Evolutionary conservation across 2,329 filamentous ascomycete genomes (phyloP).

Genomic region (Ceratocystis albifundus): DNA sequence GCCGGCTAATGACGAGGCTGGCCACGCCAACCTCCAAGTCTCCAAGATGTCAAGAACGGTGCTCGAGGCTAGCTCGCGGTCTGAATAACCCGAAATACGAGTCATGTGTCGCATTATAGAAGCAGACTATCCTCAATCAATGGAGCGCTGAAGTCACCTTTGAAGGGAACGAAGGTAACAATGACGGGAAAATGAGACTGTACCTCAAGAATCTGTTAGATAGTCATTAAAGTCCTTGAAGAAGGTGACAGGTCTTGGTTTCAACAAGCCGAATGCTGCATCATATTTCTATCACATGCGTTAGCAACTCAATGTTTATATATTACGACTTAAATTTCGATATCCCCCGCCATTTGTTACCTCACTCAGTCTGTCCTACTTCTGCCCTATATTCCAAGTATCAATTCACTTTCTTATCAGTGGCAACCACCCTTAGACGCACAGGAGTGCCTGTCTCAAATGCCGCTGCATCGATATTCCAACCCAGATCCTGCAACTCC

Average conservation of each 20-base stretch:
- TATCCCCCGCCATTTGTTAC: too few species aligned
- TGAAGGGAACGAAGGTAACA: not conserved
- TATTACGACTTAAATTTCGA: too few species aligned
- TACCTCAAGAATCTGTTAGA: not conserved
- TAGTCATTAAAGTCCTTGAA: not conserved
- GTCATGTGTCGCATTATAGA: not conserved
- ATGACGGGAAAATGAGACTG: not conserved
- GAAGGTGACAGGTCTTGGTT: not conserved
- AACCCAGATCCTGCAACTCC: conserved; percentile 28
- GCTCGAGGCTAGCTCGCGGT: too few species aligned
- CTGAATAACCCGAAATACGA: not conserved
- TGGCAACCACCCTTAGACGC: conserved; percentile 26
- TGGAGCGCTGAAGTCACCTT: not conserved
- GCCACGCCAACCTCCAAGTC: not conserved
- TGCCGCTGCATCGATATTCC: conserved; percentile 30
- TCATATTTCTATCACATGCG: not conserved
- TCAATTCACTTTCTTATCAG: conserved; percentile 16
- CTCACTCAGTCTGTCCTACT: not conserved
- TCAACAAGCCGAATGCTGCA: not conserved
- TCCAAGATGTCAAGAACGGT: not conserved
- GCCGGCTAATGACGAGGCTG: not conserved
- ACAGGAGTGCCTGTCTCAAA: conserved; percentile 33
- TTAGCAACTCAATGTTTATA: not conserved
- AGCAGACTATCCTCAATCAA: not conserved
- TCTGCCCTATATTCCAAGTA: not conserved